Percentiles rank a stretch among this genome's conserved stretches.
Evolutionary conservation across 148 eudicot species (phyloP).

Genomic region (Pharnaceum exiguum): DNA sequence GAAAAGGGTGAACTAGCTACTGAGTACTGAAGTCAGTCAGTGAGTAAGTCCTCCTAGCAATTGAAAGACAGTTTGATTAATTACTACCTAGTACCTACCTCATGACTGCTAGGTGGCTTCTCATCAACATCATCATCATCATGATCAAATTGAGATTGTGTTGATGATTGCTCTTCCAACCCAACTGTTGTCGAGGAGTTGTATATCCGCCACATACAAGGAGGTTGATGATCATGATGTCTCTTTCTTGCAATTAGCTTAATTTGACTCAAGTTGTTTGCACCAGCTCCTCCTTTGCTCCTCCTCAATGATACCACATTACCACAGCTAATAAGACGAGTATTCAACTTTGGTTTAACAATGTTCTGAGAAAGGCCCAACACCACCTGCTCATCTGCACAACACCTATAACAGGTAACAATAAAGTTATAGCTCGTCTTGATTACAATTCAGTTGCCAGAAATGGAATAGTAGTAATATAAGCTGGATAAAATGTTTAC

Average conservation of each 20-base stretch:
- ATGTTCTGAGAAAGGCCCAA: conserved; percentile 30
- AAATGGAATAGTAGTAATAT: not conserved
- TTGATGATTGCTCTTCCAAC: conserved; percentile 43
- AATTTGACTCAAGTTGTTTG: conserved; percentile 15
- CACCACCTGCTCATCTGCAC: conserved; percentile 32
- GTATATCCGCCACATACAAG: conserved; percentile 26
- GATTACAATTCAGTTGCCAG: too few relatives aligned
- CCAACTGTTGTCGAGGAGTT: conserved; percentile 35
- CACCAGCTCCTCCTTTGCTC: conserved; percentile 17
- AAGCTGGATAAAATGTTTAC: not conserved
- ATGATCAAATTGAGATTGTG: conserved; percentile 28
- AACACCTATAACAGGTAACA: conserved; percentile 29
- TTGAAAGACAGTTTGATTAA: not conserved
- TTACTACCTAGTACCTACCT: conserved; percentile 33
- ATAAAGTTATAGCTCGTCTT: too few relatives aligned
- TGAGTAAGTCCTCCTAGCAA: not conserved
- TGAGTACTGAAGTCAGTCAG: not conserved
- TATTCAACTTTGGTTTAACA: conserved; percentile 24
- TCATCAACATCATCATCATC: conserved; percentile 27
- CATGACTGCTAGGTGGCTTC: conserved; percentile 39
- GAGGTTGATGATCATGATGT: conserved; percentile 9
- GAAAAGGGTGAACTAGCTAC: too few relatives aligned
- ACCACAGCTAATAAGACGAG: conserved; percentile 10
- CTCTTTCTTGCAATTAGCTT: conserved; percentile 21
- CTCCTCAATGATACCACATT: conserved; percentile 31